phyloP scores from a whole-genome alignment of 1,284 basidiomycete species.

The Flammula alnicola region DNA sequence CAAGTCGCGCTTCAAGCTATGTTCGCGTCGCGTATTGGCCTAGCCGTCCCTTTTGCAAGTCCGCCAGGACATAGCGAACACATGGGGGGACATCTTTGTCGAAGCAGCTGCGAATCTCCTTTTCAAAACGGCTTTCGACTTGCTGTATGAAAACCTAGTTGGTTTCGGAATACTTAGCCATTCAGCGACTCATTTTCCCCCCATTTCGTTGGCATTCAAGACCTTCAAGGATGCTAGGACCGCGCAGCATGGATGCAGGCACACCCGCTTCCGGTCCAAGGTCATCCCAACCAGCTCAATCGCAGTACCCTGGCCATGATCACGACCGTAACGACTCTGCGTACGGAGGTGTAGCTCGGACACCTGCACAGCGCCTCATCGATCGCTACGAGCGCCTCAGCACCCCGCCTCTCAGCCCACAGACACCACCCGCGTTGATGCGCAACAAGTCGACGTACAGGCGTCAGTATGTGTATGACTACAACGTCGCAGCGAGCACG shows the following conservation, averaged over 20 bases:
- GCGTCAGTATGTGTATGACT: slow-evolving; percentile 19
- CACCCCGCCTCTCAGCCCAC: slow-evolving; percentile 18
- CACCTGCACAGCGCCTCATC: slow-evolving; percentile 23
- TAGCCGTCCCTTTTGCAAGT: no score
- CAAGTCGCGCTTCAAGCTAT: no score
- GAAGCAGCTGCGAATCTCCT: no score
- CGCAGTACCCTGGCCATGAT: not conserved
- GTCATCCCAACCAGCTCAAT: not conserved
- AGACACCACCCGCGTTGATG: not conserved
- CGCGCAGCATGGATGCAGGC: slow-evolving; percentile 18
- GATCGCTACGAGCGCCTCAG: slow-evolving; percentile 23
- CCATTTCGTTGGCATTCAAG: not conserved
- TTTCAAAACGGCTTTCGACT: no score
- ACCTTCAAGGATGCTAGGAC: slow-evolving; percentile 20
- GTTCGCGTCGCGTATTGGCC: no score
- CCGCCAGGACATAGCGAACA: no score
- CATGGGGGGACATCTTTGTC: no score
- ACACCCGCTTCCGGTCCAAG: not conserved
- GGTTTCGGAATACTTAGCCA: no score
- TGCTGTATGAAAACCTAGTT: no score
- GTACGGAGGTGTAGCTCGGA: slow-evolving; percentile 1
- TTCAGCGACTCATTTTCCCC: not conserved
- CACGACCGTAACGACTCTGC: not conserved
- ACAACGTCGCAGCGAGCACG: not conserved
- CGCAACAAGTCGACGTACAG: slow-evolving; percentile 19